Evolutionary conservation across 2,329 filamentous ascomycete species (phyloP), one percentile per base, ranked within the genome.

Genomic region (Pseudogymnoascus sp.): DNA sequence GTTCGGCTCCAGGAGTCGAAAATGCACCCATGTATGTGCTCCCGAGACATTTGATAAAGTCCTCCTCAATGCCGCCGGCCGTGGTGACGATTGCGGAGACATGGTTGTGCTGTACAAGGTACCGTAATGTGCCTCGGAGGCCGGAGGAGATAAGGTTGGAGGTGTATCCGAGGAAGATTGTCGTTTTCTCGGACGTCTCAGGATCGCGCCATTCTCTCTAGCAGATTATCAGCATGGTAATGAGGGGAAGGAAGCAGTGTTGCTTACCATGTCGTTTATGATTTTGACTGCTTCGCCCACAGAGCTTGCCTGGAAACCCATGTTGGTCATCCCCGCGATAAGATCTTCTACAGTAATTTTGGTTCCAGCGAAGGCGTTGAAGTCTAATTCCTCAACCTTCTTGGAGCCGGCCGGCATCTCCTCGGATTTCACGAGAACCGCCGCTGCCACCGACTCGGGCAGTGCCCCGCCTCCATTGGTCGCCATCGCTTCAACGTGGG

Each of bases 141-240:
- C 94, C 94, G 3, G 93, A 99, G 0, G 94, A 97, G 71, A 99
- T 97, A 69, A 99, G 82, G 74, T 99, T 99, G 59, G 91, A 96
- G 8, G 94, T 99, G 78, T 97, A 99, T 62, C 94, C 94, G 7
- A 99, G 84, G 76, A 99, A 97, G 69, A 99, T 93, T 64, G 94
- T 97, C 15, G 94, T 94, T 70, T 84, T 84, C 27, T 88, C 85
- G 12, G 84, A 85, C 1, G 89, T 89, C 71, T 92, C 89, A 0
- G 90, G 85, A 72, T 96, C 89, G 65, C 82, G 81, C 87, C 90
- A 97, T 62, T 83, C 82, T 72, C 91, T 84, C 90, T 87, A 71
- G 78, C 60, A 64, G 40, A 42, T 67, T 21, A 18, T 60, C 15
- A 48, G 42, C 21, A 27, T 13, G 36, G 10, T 21, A 15, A 40